Evolutionary conservation across 805 yeast genomes (phyloP).

Genomic region (Lachancea nothofagi): DNA sequence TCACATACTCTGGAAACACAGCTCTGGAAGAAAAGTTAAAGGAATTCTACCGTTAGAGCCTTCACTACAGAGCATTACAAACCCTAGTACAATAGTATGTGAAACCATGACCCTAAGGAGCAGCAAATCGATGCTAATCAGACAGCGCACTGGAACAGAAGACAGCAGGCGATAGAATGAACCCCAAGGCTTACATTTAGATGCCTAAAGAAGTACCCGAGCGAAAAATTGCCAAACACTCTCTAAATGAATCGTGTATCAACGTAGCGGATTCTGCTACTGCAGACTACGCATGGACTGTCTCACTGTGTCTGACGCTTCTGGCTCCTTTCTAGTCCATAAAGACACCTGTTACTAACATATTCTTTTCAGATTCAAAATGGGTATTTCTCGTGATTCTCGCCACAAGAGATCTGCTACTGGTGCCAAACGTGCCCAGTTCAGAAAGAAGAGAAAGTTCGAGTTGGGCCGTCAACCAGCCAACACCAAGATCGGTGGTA

Average conservation of each 20-base stretch:
- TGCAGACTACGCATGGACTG: no score
- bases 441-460: slow-evolving; percentile 99
- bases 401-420: slow-evolving; percentile 99
- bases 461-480: slow-evolving; percentile 99
- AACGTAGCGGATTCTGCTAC: no score
- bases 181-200: no score
- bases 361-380: slow-evolving; percentile 39
- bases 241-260: no score
- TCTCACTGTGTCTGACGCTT: no score
- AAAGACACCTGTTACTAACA: slow-evolving; percentile 8
- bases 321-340: no score
- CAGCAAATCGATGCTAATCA: not conserved
- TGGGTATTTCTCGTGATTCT: slow-evolving; percentile 99
- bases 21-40: slow-evolving; percentile 3
- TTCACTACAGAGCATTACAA: not conserved
- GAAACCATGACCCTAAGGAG: not conserved
- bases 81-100: slow-evolving; percentile 5
- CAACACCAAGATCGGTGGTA: slow-evolving; percentile 97
- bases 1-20: not conserved
- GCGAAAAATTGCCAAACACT: no score
- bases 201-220: no score
- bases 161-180: no score
- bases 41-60: not conserved
- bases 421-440: slow-evolving; percentile 99
- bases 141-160: no score